Conservation (phyloP, 2,329 filamentous ascomycete genomes). For the Grosmannia penicillata region DNA sequence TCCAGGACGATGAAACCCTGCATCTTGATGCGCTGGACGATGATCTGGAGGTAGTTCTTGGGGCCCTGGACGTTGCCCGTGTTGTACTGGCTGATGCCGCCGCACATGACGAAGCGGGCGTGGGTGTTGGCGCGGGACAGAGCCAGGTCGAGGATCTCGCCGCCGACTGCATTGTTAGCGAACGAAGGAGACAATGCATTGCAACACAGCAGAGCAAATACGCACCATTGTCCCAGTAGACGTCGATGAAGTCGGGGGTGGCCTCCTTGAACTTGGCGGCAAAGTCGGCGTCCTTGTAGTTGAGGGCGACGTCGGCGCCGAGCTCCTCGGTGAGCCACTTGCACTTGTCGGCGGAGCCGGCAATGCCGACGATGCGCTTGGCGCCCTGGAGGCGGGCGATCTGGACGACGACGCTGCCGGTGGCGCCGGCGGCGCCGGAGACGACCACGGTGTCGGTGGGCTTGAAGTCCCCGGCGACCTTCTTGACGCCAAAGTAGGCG, state of each 20-base stretch:
- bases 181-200: too few species aligned
- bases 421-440: constrained; percentile 51
- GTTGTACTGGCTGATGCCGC: constrained; percentile 58
- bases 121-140: constrained; percentile 46
- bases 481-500: constrained; percentile 50
- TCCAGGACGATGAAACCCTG: constrained; percentile 63
- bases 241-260: constrained; percentile 42
- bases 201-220: background rate
- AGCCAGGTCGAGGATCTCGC: constrained; percentile 53
- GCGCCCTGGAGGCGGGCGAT: constrained; percentile 49
- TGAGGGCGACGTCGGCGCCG: constrained; percentile 51
- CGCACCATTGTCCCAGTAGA: constrained; percentile 53
- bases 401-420: constrained; percentile 50
- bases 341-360: constrained; percentile 41
- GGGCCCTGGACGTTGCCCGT: constrained; percentile 37
- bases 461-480: constrained; percentile 33
- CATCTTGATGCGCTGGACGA: constrained; percentile 36
- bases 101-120: constrained; percentile 57
- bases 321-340: constrained; percentile 48
- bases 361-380: constrained; percentile 34
- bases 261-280: constrained; percentile 42
- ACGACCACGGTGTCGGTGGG: constrained; percentile 52
- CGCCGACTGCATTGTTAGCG: constrained; percentile 32
- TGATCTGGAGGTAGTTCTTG: constrained; percentile 20
- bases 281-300: constrained; percentile 55